Evolutionary conservation across 2,329 filamentous ascomycete genomes (phyloP), one percentile per base, ranked within the genome.

Genomic region (Aspergillus luchuensis): DNA sequence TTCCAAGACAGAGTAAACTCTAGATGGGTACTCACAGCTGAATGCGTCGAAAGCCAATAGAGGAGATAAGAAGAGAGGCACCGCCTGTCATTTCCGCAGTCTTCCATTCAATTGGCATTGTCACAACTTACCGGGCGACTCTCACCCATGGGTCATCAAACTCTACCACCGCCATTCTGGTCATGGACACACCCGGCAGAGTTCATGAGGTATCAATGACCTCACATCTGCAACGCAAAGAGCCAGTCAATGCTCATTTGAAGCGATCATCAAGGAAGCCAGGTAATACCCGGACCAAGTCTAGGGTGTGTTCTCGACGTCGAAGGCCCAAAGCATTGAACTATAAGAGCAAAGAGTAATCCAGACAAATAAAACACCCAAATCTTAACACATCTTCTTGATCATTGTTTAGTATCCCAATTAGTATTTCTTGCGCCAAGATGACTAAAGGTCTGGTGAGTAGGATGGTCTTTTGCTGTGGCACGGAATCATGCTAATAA

Each of bases 391-490:
- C n/a, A 28, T 30, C 1, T 8, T 2, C 1, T 30, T 28, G 13
- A 15, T n/a, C 2, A 25, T n/a, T n/a, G n/a, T n/a, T n/a, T n/a
- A n/a, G n/a, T n/a, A n/a, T n/a, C n/a, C n/a, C n/a, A n/a, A 33
- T 30, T 30, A 10, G 10, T 13, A 10, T 30, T 17, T 8, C 3
- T 7, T 8, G 47, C 8, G 11, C 8, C 38, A 33, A 19, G 1
- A 55, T 45, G 23, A 17, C 36, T 17, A 56, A 56, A 33, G 25
- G 43, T 13, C 28, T 56, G 25, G 53, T 56, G 4, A 36, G 53
- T 56, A 8, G 13, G 2, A 8, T 2, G 5, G 3, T 15, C 23
- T 17, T 17, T 17, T 5, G 17, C 8, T 23, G 6, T 43, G 36
- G 3, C 30, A 13, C 30, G 2, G 2, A n/a, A 6, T 13, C 10